Percentiles rank a stretch among this genome's conserved stretches.
Conservation (phyloP, 768 basidiomycete genomes). For the Amanita phalloides region DNA sequence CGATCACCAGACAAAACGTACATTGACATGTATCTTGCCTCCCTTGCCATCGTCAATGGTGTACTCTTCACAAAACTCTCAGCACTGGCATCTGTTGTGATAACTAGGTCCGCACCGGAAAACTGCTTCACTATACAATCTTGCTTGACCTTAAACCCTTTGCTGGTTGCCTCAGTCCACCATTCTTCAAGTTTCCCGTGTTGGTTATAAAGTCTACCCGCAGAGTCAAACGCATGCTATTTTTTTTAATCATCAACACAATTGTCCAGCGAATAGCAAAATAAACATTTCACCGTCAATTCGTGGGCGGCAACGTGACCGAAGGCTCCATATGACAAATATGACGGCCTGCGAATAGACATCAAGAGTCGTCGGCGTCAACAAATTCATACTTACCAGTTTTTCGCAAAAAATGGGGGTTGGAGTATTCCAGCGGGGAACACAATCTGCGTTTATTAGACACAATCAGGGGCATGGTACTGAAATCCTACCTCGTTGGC, state of each 20-base stretch:
- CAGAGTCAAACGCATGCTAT: slow-evolving; percentile 85
- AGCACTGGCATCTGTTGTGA: slow-evolving; percentile 1
- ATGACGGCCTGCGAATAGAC: slow-evolving; percentile 55
- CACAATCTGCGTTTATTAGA: slow-evolving; percentile 48
- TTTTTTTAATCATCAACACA: background rate
- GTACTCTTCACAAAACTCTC: slow-evolving; percentile 28
- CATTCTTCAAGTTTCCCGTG: slow-evolving; percentile 80
- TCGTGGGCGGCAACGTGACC: slow-evolving; percentile 92
- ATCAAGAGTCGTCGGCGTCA: slow-evolving; percentile 5
- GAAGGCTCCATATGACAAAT: slow-evolving; percentile 87
- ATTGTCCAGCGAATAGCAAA: background rate
- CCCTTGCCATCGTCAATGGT: slow-evolving; percentile 81
- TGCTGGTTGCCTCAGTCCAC: slow-evolving; percentile 87
- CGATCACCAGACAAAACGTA: slow-evolving; percentile 19
- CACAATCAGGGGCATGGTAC: slow-evolving; percentile 4
- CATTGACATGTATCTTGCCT: slow-evolving; percentile 76
- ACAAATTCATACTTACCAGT: slow-evolving; percentile 33
- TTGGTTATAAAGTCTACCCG: slow-evolving; percentile 85
- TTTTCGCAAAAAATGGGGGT: slow-evolving; percentile 79
- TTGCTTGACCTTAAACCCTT: slow-evolving; percentile 73
- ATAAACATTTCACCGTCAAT: slow-evolving; percentile 48
- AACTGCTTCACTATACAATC: slow-evolving; percentile 90
- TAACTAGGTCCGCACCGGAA: slow-evolving; percentile 39
- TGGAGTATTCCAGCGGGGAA: slow-evolving; percentile 96
- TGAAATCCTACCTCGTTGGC: slow-evolving; percentile 58